Evolutionary conservation across 2,329 filamentous ascomycete species (phyloP), one percentile per base, ranked within the genome.

Genomic region (Ascochyta koolunga): DNA sequence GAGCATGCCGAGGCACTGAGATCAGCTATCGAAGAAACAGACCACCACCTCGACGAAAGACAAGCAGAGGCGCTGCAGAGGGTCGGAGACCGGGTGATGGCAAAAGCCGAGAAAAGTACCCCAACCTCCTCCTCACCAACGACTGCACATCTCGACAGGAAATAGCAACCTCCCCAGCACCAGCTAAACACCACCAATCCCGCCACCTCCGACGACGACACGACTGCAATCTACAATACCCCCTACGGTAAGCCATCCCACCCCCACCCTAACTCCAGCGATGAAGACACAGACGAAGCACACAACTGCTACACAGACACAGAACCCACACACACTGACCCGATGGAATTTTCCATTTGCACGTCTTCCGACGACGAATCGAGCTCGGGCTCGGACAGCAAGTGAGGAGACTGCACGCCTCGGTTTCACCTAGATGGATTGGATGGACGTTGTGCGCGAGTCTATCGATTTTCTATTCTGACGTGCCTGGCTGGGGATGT

Each of bases 11-110:
- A 56, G 5, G 66, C 67, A 9, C n/a, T 65, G n/a, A 13, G 15
- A 5, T 39, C 50, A 9, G 64, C 68, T 0, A 41, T 70, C 7
- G 21, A 46, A 27, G 50, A 56, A 4, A 60, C 62, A 3, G 65
- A 68, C 36, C 45, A 21, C n/a, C 47, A 54, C n/a, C 37, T 69
- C 7, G 57, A 64, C 13, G 60, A 49, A 9, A 54, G 59, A 18
- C 39, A 57, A 13, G 61, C 58, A 10, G 52, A 45, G 21, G 40
- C 21, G 2, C 35, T 25, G 13, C 33, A 21, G n/a, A 49, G 39
- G 16, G 16, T 50, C 7, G 44, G 32, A 15, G 19, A 50, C 45
- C 13, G 35, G 2, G 35, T 7, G n/a, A 27, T 32, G 16, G 16
- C 2, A 32, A 31, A 37, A 4, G 2, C 9, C 10, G 11, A 36